Conservation (phyloP, 2,329 filamentous ascomycete species). For the Plectosphaerella sp. region DNA sequence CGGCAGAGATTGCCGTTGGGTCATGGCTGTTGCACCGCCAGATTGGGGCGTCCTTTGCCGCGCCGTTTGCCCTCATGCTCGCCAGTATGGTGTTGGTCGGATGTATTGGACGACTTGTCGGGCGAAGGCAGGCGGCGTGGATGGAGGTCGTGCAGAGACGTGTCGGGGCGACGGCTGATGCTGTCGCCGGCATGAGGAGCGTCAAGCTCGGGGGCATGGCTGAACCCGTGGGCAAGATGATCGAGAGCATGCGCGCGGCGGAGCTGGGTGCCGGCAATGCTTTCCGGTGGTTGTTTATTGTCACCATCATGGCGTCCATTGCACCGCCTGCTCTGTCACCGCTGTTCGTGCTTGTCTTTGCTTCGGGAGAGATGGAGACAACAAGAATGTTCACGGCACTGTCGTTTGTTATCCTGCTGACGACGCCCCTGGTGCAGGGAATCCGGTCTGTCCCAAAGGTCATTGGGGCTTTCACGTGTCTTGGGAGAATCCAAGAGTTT, state of each 20-base stretch:
- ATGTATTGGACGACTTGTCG: conserved; percentile 11
- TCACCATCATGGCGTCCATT: conserved; percentile 22
- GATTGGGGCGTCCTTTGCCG: conserved; percentile 24
- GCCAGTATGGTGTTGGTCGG: neutral
- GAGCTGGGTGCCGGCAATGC: conserved; percentile 16
- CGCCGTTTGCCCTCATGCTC: conserved; percentile 22
- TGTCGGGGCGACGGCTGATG: conserved; percentile 15
- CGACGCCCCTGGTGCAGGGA: conserved; percentile 21
- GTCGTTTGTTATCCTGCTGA: conserved; percentile 28
- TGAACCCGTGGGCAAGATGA: conserved; percentile 15
- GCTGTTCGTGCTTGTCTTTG: conserved; percentile 23
- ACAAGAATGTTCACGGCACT: conserved; percentile 24
- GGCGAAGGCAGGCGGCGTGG: conserved; percentile 20
- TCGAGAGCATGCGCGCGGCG: conserved; percentile 16
- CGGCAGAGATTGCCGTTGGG: conserved; percentile 24
- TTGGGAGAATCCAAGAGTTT: conserved; percentile 2
- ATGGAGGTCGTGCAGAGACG: conserved; percentile 23
- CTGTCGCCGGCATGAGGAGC: conserved; percentile 20
- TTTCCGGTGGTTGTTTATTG: conserved; percentile 18
- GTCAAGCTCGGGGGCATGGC: conserved; percentile 23
- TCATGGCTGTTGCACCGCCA: conserved; percentile 25
- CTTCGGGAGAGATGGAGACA: conserved; percentile 14
- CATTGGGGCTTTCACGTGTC: conserved; percentile 20
- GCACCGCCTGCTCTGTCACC: conserved; percentile 31
- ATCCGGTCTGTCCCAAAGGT: conserved; percentile 26